phyloP scores from a whole-genome alignment of 225 moss, liverwort and hornwort genomes.

The Pseudoscleropodium purum region DNA sequence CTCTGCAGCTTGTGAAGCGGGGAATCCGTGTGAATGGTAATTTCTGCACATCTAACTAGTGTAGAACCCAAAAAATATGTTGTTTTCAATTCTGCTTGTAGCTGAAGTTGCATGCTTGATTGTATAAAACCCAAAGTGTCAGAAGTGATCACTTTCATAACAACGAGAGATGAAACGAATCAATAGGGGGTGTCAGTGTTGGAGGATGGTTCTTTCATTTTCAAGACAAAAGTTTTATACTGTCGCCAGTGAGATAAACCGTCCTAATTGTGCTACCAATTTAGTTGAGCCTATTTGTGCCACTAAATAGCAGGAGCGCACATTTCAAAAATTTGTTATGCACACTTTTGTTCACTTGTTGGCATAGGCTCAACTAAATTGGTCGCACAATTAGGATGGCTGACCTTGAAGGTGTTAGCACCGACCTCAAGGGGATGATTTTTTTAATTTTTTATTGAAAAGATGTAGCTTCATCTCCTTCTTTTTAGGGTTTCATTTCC shows the following conservation, averaged over 20 bases:
- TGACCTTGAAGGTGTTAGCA: no score
- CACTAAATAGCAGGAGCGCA: not conserved
- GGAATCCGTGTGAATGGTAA: conserved; percentile 84
- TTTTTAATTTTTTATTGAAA: not conserved
- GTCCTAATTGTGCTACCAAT: not conserved
- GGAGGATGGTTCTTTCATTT: not conserved
- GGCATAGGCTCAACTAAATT: not conserved
- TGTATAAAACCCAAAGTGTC: not conserved
- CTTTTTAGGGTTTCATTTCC: not conserved
- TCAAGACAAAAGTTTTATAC: not conserved
- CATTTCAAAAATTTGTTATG: not conserved
- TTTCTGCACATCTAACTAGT: no score
- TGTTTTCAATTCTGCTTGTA: not conserved
- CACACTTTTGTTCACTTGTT: not conserved
- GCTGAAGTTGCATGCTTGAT: not conserved
- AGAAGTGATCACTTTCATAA: not conserved
- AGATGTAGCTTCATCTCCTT: not conserved
- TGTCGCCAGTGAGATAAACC: not conserved
- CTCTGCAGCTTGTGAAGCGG: conserved; percentile 69
- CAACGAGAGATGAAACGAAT: not conserved
- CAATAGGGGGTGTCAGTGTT: no score
- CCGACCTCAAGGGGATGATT: not conserved
- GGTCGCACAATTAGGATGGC: not conserved
- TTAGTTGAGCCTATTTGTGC: not conserved
- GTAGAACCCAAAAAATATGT: no score